Evolutionary conservation across 768 basidiomycete species (phyloP).

Genomic region (Trametopsis cervina): DNA sequence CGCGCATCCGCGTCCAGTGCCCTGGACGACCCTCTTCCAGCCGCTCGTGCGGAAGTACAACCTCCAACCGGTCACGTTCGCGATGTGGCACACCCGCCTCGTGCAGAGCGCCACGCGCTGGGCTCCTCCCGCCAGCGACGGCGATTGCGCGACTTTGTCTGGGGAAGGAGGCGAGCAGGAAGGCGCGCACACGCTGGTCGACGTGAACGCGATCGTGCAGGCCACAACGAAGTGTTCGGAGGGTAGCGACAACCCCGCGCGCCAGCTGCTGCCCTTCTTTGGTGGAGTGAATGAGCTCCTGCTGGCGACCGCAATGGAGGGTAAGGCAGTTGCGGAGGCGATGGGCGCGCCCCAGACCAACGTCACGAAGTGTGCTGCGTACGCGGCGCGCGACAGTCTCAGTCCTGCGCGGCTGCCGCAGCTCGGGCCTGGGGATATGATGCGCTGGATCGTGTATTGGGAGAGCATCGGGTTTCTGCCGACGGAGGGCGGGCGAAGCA

Average conservation of each 20-base stretch:
- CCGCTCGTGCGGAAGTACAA: constrained; percentile 12
- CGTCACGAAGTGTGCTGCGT: neutral
- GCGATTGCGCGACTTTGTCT: neutral
- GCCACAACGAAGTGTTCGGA: too few relatives aligned
- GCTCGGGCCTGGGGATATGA: constrained; percentile 1
- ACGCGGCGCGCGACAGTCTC: constrained; percentile 4
- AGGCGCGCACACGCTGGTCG: too few relatives aligned
- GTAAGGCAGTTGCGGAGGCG: neutral
- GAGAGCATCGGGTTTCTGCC: constrained; percentile 4
- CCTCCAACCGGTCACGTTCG: constrained; percentile 21
- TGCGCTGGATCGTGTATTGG: constrained; percentile 9
- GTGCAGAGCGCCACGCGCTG: neutral
- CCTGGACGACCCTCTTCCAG: constrained; percentile 11
- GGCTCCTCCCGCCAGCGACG: constrained; percentile 3
- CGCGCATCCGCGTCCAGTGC: constrained; percentile 19
- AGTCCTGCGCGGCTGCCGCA: neutral
- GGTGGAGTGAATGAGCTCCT: too few relatives aligned
- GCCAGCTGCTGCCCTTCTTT: constrained; percentile 22
- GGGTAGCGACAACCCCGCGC: constrained; percentile 23
- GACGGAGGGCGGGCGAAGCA: neutral
- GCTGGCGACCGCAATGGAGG: neutral
- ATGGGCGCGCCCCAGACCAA: neutral
- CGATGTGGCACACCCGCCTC: constrained; percentile 18
- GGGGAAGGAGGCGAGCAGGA: constrained; percentile 7
- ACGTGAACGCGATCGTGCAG: too few relatives aligned